Evolutionary conservation across 2,329 filamentous ascomycete species (phyloP), one percentile per base, ranked within the genome.

Genomic region (Hansfordia pulvinata): DNA sequence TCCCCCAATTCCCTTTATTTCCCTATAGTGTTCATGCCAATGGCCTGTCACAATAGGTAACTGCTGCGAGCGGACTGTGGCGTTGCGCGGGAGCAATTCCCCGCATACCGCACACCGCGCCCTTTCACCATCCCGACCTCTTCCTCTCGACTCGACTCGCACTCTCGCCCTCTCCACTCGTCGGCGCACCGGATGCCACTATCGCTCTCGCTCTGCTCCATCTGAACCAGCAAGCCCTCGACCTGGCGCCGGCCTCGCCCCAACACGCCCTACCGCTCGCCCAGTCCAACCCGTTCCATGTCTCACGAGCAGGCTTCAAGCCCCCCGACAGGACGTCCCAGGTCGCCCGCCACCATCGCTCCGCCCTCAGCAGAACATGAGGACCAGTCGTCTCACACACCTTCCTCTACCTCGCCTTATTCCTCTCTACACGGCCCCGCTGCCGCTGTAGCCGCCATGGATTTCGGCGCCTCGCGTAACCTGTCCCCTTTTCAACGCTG

Each of bases 1-100:
- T 18, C 24, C 26, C 28, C 14, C 8, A 10, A 22, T 8, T 21
- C 20, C 6, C n/a, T 26, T 17, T 12, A 13, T 19, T 16, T 30
- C 8, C 12, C 21, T 30, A 31, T 30, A 18, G 28, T 33, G 33
- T 28, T 23, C 45, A 45, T 40, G 62, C 58, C 62, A 64, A 72
- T 72, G 68, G 60, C 59, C 62, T 55, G 58, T 50, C 53, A 60
- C 54, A 60, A 60, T 53, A 57, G 60, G 49, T 71, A 69, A 58
- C 39, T 49, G 40, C 41, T 45, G 53, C 54, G n/a, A n/a, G 52
- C 54, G 50, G 53, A 59, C 59, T 62, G 62, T 61, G 60, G 62
- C 64, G 60, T 64, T 58, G 62, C 58, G 61, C 61, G 64, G 62
- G 62, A 64, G 52, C 51, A 43, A n/a, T 60, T 63, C 60, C 64